Evolutionary conservation across 345 rosid genomes (phyloP).

Genomic region (Brassica juncea): DNA sequence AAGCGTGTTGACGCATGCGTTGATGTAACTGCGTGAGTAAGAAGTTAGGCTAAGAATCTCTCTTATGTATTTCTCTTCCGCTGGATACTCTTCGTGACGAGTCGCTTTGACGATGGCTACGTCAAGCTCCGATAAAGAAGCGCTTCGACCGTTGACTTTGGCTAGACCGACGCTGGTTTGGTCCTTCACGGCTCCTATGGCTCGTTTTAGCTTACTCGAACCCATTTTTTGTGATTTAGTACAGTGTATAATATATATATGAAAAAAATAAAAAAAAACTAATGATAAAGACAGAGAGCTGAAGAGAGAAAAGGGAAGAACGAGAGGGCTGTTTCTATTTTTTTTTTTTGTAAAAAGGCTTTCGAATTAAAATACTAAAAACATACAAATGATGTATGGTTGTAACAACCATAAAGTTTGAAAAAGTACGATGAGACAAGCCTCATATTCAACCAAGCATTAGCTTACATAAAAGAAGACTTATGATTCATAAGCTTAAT

Average conservation of each 20-base stretch:
- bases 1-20: constrained; percentile 57
- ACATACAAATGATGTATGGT: too few species aligned
- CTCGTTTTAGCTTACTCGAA: constrained; percentile 68
- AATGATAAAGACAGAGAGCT: constrained; percentile 15
- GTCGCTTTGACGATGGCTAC: constrained; percentile 91
- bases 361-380: too few species aligned
- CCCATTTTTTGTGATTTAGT: constrained; percentile 47
- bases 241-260: not conserved
- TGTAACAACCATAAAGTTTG: too few species aligned
- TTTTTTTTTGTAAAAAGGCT: too few species aligned
- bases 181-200: constrained; percentile 86
- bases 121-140: constrained; percentile 67
- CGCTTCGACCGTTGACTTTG: constrained; percentile 68
- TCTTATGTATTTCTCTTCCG: constrained; percentile 70
- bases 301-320: constrained; percentile 43
- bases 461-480: too few species aligned
- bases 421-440: too few species aligned
- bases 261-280: not conserved
- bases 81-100: constrained; percentile 81
- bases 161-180: constrained; percentile 87
- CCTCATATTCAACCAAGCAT: too few species aligned
- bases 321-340: constrained; percentile 12
- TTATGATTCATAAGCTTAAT: too few species aligned
- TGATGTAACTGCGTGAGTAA: constrained; percentile 59
- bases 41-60: constrained; percentile 78